Evolutionary conservation across 78 protist species (phyloP).

Genomic region (Protostelium mycophagum): DNA sequence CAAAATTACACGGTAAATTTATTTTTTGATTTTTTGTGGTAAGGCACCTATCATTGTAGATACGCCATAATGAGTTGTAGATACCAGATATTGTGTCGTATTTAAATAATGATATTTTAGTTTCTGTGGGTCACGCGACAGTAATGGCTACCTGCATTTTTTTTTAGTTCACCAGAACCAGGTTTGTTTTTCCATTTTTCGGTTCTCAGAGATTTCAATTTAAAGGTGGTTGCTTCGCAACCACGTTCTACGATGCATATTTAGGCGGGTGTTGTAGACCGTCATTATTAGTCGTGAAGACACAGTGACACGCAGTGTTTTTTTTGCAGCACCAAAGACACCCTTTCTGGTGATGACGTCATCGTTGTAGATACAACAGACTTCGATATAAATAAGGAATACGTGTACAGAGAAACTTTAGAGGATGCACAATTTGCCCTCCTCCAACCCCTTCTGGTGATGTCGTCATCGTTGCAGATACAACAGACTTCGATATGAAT

Average conservation of each 20-base stretch:
- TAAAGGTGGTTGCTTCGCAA: no score
- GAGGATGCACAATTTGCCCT: conserved; percentile 34
- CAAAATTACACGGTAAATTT: conserved; percentile 82
- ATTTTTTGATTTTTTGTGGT: conserved; percentile 29
- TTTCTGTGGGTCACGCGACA: conserved; percentile 92
- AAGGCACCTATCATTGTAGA: not conserved
- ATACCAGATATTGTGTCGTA: no score
- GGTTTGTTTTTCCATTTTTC: not conserved
- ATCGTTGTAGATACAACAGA: not conserved
- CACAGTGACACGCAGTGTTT: no score
- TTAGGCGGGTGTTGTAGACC: no score
- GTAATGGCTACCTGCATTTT: conserved; percentile 73
- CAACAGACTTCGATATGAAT: conserved; percentile 63
- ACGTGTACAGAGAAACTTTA: conserved; percentile 7
- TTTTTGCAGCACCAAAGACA: no score
- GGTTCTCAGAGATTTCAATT: not conserved
- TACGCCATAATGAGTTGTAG: no score
- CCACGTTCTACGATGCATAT: no score
- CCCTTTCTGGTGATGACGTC: no score
- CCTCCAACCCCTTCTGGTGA: conserved; percentile 46
- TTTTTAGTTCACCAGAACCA: not conserved
- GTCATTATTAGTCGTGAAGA: no score
- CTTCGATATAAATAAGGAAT: not conserved
- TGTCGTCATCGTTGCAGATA: conserved; percentile 73
- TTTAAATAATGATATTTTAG: no score